Evolutionary conservation across 768 basidiomycete species (phyloP).

Genomic region (Pholiota molesta): DNA sequence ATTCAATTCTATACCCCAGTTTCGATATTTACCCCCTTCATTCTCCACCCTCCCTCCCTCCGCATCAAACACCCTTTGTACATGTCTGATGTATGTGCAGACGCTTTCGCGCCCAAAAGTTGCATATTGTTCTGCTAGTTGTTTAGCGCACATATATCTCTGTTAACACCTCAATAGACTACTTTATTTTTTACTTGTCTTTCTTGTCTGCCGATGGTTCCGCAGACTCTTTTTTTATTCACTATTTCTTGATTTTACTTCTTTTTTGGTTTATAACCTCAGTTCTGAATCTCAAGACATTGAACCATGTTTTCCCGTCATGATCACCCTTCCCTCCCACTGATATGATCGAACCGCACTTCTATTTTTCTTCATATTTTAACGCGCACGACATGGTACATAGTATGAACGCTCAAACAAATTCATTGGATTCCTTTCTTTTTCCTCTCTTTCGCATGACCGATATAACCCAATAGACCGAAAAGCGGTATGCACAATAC

Average conservation of each 20-base stretch:
- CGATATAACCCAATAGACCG: neutral
- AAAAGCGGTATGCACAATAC: no score
- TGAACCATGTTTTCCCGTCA: no score
- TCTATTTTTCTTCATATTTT: neutral
- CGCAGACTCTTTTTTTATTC: no score
- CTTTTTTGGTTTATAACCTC: no score
- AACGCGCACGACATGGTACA: neutral
- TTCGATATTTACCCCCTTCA: neutral
- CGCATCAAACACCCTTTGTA: neutral
- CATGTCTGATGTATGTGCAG: neutral
- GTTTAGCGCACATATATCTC: neutral
- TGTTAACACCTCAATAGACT: neutral
- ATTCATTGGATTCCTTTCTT: neutral
- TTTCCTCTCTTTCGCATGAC: neutral
- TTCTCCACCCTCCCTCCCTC: neutral
- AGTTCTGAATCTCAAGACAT: no score
- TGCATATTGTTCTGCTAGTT: neutral
- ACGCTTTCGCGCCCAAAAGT: neutral
- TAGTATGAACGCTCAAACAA: neutral
- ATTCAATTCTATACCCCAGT: constrained; percentile 8
- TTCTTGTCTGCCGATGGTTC: neutral
- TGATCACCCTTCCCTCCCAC: neutral
- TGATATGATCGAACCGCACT: neutral
- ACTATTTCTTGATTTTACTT: no score
- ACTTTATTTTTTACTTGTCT: neutral